Percentiles rank a stretch among this genome's conserved stretches.
Evolutionary conservation across 1,139 yeast species (phyloP).

Genomic region (Hanseniaspora gamundiae): DNA sequence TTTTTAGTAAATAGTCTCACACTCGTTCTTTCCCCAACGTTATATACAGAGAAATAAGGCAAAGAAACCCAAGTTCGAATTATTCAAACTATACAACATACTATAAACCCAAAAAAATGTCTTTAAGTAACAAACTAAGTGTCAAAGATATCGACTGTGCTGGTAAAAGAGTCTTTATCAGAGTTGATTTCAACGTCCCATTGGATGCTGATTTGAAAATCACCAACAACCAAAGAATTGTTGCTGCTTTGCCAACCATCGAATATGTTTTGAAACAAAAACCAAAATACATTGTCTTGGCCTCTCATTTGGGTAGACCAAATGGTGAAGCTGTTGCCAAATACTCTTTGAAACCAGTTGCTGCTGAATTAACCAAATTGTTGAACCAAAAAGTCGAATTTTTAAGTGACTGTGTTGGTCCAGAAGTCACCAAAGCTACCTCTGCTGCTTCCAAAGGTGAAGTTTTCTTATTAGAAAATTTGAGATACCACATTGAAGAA

Average conservation of each 20-base stretch:
- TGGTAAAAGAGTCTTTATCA: slow-evolving; percentile 88
- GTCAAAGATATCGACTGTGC: slow-evolving; percentile 79
- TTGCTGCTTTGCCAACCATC: slow-evolving; percentile 95
- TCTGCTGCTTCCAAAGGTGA: slow-evolving; percentile 55
- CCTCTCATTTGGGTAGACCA: slow-evolving; percentile 97
- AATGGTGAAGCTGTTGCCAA: slow-evolving; percentile 77
- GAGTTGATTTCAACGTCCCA: slow-evolving; percentile 97
- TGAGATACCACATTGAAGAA: slow-evolving; percentile 93
- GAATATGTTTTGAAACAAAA: slow-evolving; percentile 79
- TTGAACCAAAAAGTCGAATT: slow-evolving; percentile 62
- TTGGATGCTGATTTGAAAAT: slow-evolving; percentile 77
- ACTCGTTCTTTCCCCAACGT: neutral
- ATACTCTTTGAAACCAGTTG: slow-evolving; percentile 86
- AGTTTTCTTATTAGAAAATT: slow-evolving; percentile 74
- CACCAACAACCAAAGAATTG: slow-evolving; percentile 98
- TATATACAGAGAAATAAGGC: too few relatives aligned
- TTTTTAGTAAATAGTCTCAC: too few relatives aligned
- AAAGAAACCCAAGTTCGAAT: neutral
- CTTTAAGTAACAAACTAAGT: slow-evolving; percentile 81
- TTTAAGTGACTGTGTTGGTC: slow-evolving; percentile 80
- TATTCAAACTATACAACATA: neutral
- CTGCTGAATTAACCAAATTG: slow-evolving; percentile 67
- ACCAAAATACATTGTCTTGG: slow-evolving; percentile 81
- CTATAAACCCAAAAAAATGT: slow-evolving; percentile 38
- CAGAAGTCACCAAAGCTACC: slow-evolving; percentile 69